A percentile compares a stretch with the other conserved stretches of the same genome.
These are phyloP conservation scores for Fusarium temperatum DNA, from an alignment of 2,329 filamentous ascomycete species.

Conservation along the genomic window DNA sequence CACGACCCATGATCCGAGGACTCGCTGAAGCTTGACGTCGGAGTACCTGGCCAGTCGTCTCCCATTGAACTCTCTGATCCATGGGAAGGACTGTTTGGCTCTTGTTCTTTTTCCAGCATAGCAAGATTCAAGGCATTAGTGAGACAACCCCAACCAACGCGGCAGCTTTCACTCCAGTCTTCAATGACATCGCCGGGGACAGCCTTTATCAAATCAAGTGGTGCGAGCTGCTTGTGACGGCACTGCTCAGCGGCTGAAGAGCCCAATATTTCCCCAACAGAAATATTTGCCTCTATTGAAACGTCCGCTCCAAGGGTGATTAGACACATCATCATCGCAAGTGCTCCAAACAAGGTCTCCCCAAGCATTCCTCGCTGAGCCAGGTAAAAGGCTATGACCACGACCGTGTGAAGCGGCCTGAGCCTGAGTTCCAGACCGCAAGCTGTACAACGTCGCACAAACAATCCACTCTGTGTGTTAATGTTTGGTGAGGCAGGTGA, in stretches of 20 bases:
- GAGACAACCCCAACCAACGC: background rate
- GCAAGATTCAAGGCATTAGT: accelerated
- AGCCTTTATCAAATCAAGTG: background rate
- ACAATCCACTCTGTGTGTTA: accelerated
- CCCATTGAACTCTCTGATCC: accelerated
- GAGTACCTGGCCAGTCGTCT: background rate
- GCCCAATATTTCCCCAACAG: accelerated
- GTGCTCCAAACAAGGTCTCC: background rate
- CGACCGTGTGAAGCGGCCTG: accelerated
- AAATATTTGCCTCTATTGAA: background rate
- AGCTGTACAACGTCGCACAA: background rate
- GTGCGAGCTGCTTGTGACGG: accelerated
- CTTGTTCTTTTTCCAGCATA: accelerated
- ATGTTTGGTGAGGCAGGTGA: background rate
- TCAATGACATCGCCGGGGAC: background rate
- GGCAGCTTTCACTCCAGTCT: background rate
- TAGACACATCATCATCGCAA: accelerated
- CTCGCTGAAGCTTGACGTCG: background rate
- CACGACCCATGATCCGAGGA: accelerated
- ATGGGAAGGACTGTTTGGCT: accelerated
- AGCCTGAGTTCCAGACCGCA: background rate
- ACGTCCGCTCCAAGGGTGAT: accelerated
- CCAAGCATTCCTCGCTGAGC: background rate
- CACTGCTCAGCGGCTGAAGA: background rate
- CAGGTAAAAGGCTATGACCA: accelerated